These are phyloP conservation scores for Fomitiporia mediterranea DNA, from an alignment of 1,284 basidiomycete genomes.

Conservation along the genomic window DNA sequence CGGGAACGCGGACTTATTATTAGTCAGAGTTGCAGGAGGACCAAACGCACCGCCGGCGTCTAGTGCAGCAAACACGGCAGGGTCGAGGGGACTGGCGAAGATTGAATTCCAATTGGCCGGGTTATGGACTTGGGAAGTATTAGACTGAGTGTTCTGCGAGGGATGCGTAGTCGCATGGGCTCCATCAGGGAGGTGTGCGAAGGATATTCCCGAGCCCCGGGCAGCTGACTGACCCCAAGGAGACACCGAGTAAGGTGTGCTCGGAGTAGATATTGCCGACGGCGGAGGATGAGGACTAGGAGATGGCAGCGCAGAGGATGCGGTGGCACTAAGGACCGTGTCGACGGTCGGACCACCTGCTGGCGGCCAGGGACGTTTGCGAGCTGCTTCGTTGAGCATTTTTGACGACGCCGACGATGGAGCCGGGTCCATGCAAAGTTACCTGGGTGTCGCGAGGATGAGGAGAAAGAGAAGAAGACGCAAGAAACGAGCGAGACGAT, in stretches of 20 bases:
- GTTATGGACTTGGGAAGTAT: conserved; percentile 11
- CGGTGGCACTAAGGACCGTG: conserved; percentile 32
- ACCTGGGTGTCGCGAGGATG: conserved; percentile 1
- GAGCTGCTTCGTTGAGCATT: conserved; percentile 24
- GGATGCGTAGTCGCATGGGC: conserved; percentile 25
- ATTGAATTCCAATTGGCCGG: conserved; percentile 49
- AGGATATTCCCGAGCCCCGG: conserved; percentile 4
- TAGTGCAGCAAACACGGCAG: conserved; percentile 52
- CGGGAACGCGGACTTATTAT: conserved; percentile 10
- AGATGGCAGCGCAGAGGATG: conserved; percentile 32
- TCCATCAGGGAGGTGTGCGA: conserved; percentile 25
- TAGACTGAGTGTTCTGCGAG: conserved; percentile 5
- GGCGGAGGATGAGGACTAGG: conserved; percentile 36
- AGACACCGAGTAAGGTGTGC: conserved; percentile 27
- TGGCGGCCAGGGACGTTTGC: conserved; percentile 36
- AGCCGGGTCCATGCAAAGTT: conserved; percentile 20
- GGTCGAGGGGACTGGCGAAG: conserved; percentile 54
- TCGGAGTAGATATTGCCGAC: conserved; percentile 26
- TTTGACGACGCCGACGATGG: conserved; percentile 20
- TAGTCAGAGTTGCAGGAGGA: conserved; percentile 2
- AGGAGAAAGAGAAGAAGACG: conserved; percentile 2
- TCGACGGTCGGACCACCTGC: conserved; percentile 37
- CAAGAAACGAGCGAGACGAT: conserved; percentile 7
- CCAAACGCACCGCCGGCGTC: conserved; percentile 53
- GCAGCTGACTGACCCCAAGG: conserved; percentile 22